A percentile compares a stretch with the other conserved stretches of the same genome.
Evolutionary conservation across 257 asterid genomes (phyloP).

Genomic region (Solanum ossicruentum): DNA sequence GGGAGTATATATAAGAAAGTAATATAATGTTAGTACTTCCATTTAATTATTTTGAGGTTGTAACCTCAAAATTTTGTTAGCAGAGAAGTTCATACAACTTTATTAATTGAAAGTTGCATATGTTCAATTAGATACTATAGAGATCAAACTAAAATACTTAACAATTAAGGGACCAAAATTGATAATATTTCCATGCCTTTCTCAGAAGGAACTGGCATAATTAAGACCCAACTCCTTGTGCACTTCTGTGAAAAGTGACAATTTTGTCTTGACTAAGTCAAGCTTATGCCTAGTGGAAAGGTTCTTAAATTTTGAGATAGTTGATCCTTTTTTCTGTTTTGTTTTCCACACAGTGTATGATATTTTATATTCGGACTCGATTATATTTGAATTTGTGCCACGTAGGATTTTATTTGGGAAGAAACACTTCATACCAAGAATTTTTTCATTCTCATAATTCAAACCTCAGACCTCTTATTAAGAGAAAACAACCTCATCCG

Average conservation of each 20-base stretch:
- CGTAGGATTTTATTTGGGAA: too few species aligned
- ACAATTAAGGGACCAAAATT: not conserved
- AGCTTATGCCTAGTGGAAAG: not conserved
- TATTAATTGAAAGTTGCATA: not conserved
- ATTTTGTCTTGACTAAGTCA: not conserved
- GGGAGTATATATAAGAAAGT: too few species aligned
- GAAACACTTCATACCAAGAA: too few species aligned
- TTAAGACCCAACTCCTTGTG: not conserved
- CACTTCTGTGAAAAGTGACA: not conserved
- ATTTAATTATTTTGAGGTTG: not conserved
- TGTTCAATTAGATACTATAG: not conserved
- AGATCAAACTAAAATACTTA: not conserved
- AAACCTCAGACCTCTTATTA: too few species aligned
- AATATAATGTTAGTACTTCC: not conserved
- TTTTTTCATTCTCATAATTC: too few species aligned
- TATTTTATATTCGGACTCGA: too few species aligned
- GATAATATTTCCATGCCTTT: not conserved
- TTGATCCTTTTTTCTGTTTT: not conserved
- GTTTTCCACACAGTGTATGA: too few species aligned
- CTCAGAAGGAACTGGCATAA: not conserved
- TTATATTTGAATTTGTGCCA: too few species aligned
- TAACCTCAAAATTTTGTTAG: not conserved
- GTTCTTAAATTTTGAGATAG: not conserved
- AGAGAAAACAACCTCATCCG: too few species aligned
- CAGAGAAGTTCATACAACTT: not conserved